Evolutionary conservation across 805 yeast species (phyloP).

Genomic region (Candida manassasensis): DNA sequence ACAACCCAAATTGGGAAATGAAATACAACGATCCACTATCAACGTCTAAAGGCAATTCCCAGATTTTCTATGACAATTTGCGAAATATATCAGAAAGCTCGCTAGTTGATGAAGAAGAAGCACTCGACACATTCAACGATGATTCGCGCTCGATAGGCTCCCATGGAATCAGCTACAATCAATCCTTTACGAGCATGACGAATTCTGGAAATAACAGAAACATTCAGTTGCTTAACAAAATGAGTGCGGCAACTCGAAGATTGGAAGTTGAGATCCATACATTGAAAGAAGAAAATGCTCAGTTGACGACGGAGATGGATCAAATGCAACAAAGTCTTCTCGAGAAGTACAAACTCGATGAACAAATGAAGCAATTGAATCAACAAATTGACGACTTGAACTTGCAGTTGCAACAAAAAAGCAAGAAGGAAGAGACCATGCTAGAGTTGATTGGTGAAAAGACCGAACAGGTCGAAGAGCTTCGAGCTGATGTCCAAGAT

Average conservation of each 20-base stretch:
- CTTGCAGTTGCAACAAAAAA: constrained; percentile 30
- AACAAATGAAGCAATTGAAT: constrained; percentile 27
- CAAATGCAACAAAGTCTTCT: constrained; percentile 66
- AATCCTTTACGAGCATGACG: constrained; percentile 9
- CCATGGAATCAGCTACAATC: constrained; percentile 3
- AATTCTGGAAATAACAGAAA: constrained; percentile 17
- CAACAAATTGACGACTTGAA: constrained; percentile 21
- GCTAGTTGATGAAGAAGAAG: constrained; percentile 8
- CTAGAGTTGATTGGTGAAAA: constrained; percentile 80
- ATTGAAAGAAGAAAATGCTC: constrained; percentile 56
- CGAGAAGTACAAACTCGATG: constrained; percentile 23
- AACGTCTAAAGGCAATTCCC: constrained; percentile 29
- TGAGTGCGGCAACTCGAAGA: constrained; percentile 72
- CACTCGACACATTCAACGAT: neutral
- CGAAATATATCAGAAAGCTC: neutral
- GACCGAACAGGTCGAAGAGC: constrained; percentile 78
- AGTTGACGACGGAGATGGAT: constrained; percentile 53
- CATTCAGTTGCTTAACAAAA: constrained; percentile 66
- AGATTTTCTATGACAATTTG: constrained; percentile 6
- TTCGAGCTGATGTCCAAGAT: constrained; percentile 83
- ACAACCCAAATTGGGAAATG: constrained; percentile 16
- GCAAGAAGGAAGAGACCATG: constrained; percentile 47
- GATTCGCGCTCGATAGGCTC: neutral
- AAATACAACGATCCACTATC: constrained; percentile 46
- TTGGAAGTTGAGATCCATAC: constrained; percentile 74